A percentile compares a stretch with the other conserved stretches of the same genome.
phyloP scores from a whole-genome alignment of 108 stramenopile genomes.

The Phaeodactylum tricornutum region DNA sequence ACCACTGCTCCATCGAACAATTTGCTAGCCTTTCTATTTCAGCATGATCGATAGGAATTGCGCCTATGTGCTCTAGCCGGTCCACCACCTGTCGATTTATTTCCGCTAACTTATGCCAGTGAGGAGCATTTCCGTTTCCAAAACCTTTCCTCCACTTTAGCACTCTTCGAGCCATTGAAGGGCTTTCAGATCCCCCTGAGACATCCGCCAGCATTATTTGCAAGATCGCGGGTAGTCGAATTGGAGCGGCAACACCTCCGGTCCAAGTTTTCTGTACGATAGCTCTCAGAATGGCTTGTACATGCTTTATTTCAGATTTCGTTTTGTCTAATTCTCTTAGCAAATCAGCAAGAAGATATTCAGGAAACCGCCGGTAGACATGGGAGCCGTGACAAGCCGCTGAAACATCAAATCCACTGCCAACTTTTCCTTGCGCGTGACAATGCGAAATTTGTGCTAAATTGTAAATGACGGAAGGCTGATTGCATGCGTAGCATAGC shows the following conservation, averaged over 20 bases:
- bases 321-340: slow-evolving; percentile 20
- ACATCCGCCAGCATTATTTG: slow-evolving; percentile 89
- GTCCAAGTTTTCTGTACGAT: slow-evolving; percentile 34
- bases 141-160: slow-evolving; percentile 63
- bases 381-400: slow-evolving; percentile 86
- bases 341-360: slow-evolving; percentile 38
- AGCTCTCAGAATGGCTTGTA: not conserved
- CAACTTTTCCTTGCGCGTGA: slow-evolving; percentile 92
- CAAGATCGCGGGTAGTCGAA: slow-evolving; percentile 57
- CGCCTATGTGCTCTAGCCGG: slow-evolving; percentile 26
- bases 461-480: slow-evolving; percentile 51
- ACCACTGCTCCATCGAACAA: slow-evolving; percentile 33
- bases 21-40: slow-evolving; percentile 19
- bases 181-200: slow-evolving; percentile 89
- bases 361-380: slow-evolving; percentile 77
- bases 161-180: slow-evolving; percentile 87
- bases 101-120: slow-evolving; percentile 61
- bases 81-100: slow-evolving; percentile 49
- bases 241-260: slow-evolving; percentile 35
- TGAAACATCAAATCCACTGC: slow-evolving; percentile 94
- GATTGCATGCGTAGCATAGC: slow-evolving; percentile 11
- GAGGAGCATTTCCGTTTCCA: slow-evolving; percentile 34
- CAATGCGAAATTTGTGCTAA: slow-evolving; percentile 90
- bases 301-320: not conserved
- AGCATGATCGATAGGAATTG: not conserved